Base-by-base conservation (phyloP, 352 stramenopile species). In the Blastocystis sp. region DNA sequence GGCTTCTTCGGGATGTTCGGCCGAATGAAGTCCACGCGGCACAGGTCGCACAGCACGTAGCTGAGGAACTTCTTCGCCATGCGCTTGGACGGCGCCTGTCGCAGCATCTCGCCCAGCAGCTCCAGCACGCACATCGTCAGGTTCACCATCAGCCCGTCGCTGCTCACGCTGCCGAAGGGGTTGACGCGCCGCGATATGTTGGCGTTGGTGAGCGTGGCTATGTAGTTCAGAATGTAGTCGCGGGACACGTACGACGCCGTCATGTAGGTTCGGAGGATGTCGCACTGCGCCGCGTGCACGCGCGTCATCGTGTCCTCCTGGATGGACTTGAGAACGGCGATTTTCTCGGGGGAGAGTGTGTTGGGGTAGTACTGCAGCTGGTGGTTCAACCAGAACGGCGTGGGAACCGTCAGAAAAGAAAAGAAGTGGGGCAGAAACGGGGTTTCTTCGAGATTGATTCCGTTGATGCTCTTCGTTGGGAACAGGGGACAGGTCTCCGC, bases 341-440 rank as follows among this genome's bases (percentile, higher is more conserved):
- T 19, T n/a, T 66, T 26, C 13, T 85, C 33, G 1, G 67, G 26
- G 21, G 74, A 33, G 35, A 85, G 12, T 3, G 26, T 29, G 51
- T 29, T 51, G 35, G 10, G 13, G 10, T 37, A 24, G 60, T n/a
- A 70, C 2, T 21, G 19, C 24, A 69, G 51, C 2, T 39, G 74
- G 37, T 66, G 21, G 19, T 85, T 39, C 39, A 80, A 13, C 74
- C 50, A 67, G 19, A 85, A 59, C 21, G 74, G 74, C 33, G 74
- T 67, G 50, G 35, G 35, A 21, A 85, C 50, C 19, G 74, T 85
- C 26, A 29, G 74, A 31, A 55, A 85, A 13, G 21, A 13, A 55
- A 85, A 85, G 74, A 67, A 85, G 10, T 85, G 74, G 12, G 55
- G 55, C 29, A 85, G n/a, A 16, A 85, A 85, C 31, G 74, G 33